Conservation (phyloP, 2,329 filamentous ascomycete genomes). For the Aspergillaceae sp. region DNA sequence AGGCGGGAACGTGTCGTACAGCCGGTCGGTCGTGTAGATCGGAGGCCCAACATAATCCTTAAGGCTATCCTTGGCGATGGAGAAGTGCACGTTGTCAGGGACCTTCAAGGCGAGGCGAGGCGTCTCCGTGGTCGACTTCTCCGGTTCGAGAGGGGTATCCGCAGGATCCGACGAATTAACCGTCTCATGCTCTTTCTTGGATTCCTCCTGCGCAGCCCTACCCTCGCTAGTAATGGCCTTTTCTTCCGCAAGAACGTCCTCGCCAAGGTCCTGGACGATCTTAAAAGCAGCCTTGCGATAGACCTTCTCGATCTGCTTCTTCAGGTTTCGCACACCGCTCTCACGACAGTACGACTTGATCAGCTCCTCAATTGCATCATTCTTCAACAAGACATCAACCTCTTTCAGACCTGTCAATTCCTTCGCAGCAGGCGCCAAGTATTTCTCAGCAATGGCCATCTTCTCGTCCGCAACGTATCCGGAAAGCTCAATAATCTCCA, state of each 20-base stretch:
- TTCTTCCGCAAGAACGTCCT: conserved; percentile 70
- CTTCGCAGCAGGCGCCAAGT: conserved; percentile 88
- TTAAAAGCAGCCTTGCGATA: conserved; percentile 95
- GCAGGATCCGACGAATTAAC: conserved; percentile 50
- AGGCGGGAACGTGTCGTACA: conserved; percentile 87
- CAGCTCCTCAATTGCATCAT: conserved; percentile 85
- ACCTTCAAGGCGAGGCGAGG: conserved; percentile 73
- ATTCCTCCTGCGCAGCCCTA: conserved; percentile 63
- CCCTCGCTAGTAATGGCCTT: conserved; percentile 78
- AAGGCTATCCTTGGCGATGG: conserved; percentile 78
- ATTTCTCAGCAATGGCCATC: conserved; percentile 93
- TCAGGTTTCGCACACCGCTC: conserved; percentile 91
- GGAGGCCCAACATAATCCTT: conserved; percentile 96
- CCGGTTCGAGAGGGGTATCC: conserved; percentile 30
- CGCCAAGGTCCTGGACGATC: conserved; percentile 89
- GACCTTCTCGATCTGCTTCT: conserved; percentile 99
- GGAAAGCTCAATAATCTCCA: conserved; percentile 94
- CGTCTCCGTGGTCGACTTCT: conserved; percentile 39
- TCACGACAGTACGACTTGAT: conserved; percentile 99
- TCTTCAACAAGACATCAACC: conserved; percentile 77
- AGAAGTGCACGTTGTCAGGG: conserved; percentile 76
- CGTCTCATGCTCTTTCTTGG: conserved; percentile 47
- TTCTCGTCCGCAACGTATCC: conserved; percentile 98
- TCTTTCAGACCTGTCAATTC: conserved; percentile 84
- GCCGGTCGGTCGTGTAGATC: conserved; percentile 86